These are phyloP conservation scores for Tilletia horrida DNA, from an alignment of 1,284 basidiomycete species.

Conservation along the genomic window DNA sequence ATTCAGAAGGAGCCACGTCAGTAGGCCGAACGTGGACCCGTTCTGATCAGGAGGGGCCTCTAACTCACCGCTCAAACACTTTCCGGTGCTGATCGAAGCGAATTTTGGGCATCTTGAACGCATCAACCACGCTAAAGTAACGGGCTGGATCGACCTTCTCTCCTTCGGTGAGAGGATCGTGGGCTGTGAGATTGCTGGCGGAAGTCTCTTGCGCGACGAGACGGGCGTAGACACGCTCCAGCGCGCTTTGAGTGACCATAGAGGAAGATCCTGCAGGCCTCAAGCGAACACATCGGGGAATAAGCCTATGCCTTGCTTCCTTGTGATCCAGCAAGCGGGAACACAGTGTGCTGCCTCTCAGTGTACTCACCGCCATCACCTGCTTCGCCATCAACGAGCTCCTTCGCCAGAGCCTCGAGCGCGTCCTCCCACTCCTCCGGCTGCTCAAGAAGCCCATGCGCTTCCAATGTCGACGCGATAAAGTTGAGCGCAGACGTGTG, in stretches of 20 bases:
- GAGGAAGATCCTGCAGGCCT: constrained; percentile 20
- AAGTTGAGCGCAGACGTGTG: constrained; percentile 49
- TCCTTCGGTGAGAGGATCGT: constrained; percentile 35
- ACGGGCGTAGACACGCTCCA: constrained; percentile 46
- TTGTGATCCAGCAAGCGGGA: not conserved
- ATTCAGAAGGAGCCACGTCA: too few relatives aligned
- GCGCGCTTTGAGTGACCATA: constrained; percentile 42
- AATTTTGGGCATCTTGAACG: constrained; percentile 91
- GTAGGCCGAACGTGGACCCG: too few relatives aligned
- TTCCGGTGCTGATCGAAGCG: constrained; percentile 79
- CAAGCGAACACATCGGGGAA: too few relatives aligned
- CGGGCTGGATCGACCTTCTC: constrained; percentile 76
- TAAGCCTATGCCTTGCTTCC: not conserved
- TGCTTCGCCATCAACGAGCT: constrained; percentile 36
- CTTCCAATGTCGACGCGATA: constrained; percentile 42
- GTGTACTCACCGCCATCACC: constrained; percentile 8
- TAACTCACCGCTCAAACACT: constrained; percentile 75
- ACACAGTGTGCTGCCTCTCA: not conserved
- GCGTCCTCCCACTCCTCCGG: constrained; percentile 44
- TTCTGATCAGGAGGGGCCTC: not conserved
- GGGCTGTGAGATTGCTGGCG: constrained; percentile 19
- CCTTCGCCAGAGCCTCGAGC: constrained; percentile 49
- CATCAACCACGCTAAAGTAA: constrained; percentile 79
- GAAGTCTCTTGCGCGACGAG: constrained; percentile 46
- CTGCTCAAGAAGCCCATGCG: constrained; percentile 42